Evolutionary conservation across 441 rosid genomes (phyloP), one percentile per base, ranked within the genome.

Genomic region (Breynia disticha): DNA sequence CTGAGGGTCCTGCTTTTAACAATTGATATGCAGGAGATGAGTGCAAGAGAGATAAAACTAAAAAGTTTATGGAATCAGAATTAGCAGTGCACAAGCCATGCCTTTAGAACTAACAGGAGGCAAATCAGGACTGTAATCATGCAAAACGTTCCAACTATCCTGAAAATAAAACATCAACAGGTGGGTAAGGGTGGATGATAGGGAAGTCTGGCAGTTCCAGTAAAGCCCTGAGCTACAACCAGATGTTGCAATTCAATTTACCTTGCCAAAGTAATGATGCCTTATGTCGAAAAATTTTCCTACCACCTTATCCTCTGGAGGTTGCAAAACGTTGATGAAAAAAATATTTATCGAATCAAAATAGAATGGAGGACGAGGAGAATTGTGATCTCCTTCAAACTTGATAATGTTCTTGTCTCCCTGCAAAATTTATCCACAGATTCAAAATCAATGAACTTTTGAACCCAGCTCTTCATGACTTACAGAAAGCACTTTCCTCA

Each of bases 351-450:
- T 69, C 13, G 99, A 94, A 74, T 94, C 97, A 67, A 89, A 94
- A 75, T 94, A 94, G 62, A 94, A 93, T 41, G 69, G 97, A 28
- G 99, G 99, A 17, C 97, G 90, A 16, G 90, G 97, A 48, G 99
- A 89, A 68, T 93, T 93, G 76, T 93, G 99, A 70, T 93, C 99
- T 72, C 99, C 99, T 56, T 87, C 97, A 71, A 94, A 94, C 65
- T 90, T 90, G 72, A 90, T 94, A 59, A 94, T 80, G 62, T 94
- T 94, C 80, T 94, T 94, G 82, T 93, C 97, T 48, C 99, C 99
- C 99, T 93, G 79, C 61, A 71, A 71, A 58, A 68, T 55, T 44
- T 46, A 46, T 46, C 56, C 28, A 32, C 24, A 48, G 16, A 48
- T 12, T n/a, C 51, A 24, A 24, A n/a, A 24, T 24, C 32, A 3